phyloP scores from a whole-genome alignment of 2,329 filamentous ascomycete species.

The Penicillium sp. region DNA sequence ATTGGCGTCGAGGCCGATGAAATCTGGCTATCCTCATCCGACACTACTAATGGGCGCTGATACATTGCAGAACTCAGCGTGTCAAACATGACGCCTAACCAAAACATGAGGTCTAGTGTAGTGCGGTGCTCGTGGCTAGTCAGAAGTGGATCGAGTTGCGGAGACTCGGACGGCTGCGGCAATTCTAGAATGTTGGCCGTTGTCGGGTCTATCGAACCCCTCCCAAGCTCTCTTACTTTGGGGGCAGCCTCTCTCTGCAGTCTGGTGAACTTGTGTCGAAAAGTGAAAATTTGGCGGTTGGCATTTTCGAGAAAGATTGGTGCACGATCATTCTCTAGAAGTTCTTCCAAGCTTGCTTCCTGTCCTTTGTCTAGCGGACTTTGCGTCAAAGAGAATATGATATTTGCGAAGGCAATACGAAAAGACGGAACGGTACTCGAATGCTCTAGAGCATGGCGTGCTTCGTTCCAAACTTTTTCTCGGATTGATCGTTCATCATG shows the following conservation, averaged over 20 bases:
- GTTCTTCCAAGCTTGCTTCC: constrained; percentile 13
- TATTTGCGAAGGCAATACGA: constrained; percentile 45
- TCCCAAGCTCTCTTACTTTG: not conserved
- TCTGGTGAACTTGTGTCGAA: constrained; percentile 23
- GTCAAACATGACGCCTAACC: constrained; percentile 60
- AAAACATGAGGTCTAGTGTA: constrained; percentile 56
- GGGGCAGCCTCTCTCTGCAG: constrained; percentile 12
- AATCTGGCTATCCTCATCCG: constrained; percentile 48
- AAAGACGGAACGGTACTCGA: constrained; percentile 45
- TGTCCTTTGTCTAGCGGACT: constrained; percentile 32
- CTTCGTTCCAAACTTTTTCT: constrained; percentile 44
- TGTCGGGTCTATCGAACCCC: not conserved
- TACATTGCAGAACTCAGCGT: constrained; percentile 56
- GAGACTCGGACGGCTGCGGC: not conserved
- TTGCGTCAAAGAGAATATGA: constrained; percentile 48
- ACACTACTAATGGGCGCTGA: constrained; percentile 45
- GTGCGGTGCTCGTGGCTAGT: constrained; percentile 34
- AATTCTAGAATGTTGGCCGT: not conserved
- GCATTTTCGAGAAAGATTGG: constrained; percentile 42
- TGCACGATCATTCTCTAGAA: constrained; percentile 26
- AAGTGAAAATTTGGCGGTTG: constrained; percentile 38
- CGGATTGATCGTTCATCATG: constrained; percentile 41
- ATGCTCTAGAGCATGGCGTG: constrained; percentile 38
- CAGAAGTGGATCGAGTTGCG: constrained; percentile 12
- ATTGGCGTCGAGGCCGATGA: constrained; percentile 8